These are phyloP conservation scores for Nepenthes mirabilis DNA, from an alignment of 148 eudicot species.

Conservation along the genomic window DNA sequence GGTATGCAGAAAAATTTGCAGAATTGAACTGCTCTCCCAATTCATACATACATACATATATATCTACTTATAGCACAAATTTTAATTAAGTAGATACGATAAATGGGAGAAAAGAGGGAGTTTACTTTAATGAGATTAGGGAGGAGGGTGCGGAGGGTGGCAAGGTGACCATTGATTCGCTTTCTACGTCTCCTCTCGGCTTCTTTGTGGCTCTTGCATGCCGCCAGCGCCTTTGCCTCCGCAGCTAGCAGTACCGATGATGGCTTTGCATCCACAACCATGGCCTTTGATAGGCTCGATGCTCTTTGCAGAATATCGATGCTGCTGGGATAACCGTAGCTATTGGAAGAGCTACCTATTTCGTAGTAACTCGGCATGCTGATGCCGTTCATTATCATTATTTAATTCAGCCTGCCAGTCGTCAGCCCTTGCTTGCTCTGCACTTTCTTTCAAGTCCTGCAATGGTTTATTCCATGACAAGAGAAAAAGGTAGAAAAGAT, in stretches of 20 bases:
- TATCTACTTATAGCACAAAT: too few relatives aligned
- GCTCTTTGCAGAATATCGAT: constrained; percentile 7
- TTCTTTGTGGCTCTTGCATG: constrained; percentile 69
- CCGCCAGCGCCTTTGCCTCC: constrained; percentile 48
- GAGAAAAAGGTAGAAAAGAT: too few relatives aligned
- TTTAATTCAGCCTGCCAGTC: too few relatives aligned
- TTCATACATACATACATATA: too few relatives aligned
- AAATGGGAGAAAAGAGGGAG: not conserved
- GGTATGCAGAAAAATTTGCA: too few relatives aligned
- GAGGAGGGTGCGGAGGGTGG: constrained; percentile 64
- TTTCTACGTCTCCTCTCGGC: constrained; percentile 73
- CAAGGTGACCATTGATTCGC: constrained; percentile 73
- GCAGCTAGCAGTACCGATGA: constrained; percentile 9
- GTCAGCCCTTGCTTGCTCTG: too few relatives aligned
- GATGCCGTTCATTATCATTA: constrained; percentile 18
- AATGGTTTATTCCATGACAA: too few relatives aligned
- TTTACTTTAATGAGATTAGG: constrained; percentile 70
- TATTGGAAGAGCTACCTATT: constrained; percentile 20
- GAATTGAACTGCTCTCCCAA: too few relatives aligned
- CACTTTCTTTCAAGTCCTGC: too few relatives aligned
- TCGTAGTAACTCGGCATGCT: constrained; percentile 20
- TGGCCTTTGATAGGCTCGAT: constrained; percentile 10
- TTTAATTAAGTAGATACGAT: too few relatives aligned
- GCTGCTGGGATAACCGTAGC: constrained; percentile 6
- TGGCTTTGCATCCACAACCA: not conserved